These are phyloP conservation scores for Termitomyces sp. DNA, from an alignment of 768 basidiomycete species.

Conservation along the genomic window DNA sequence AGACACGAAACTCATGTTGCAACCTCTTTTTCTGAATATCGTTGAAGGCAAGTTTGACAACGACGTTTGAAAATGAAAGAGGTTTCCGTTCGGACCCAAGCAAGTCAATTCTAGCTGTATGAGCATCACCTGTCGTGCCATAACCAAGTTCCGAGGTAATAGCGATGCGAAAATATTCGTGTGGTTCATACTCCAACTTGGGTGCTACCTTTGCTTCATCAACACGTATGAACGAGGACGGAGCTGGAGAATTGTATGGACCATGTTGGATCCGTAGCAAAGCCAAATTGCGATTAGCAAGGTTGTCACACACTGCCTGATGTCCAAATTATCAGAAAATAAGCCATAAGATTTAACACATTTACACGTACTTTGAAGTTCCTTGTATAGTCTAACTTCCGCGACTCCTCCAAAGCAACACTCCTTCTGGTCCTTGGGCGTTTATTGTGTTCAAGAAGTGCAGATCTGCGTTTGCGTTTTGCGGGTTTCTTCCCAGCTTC, in stretches of 20 bases:
- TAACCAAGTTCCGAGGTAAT: background rate
- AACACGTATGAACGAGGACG: slow-evolving; percentile 13
- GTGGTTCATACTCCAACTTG: background rate
- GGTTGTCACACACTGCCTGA: background rate
- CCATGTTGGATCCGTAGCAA: slow-evolving; percentile 5
- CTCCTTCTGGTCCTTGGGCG: background rate
- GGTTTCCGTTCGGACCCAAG: background rate
- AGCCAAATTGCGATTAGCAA: background rate
- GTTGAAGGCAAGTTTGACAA: slow-evolving; percentile 18
- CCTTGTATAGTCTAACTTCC: background rate
- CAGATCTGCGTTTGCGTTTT: background rate
- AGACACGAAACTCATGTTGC: slow-evolving; percentile 15
- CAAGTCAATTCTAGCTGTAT: background rate
- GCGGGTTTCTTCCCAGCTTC: background rate
- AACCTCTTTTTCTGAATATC: background rate
- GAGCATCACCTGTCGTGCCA: slow-evolving; percentile 1
- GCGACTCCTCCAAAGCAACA: background rate
- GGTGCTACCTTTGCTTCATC: too few species aligned
- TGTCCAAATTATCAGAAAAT: background rate
- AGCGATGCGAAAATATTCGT: background rate
- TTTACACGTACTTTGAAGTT: slow-evolving; percentile 1
- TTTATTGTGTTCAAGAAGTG: background rate
- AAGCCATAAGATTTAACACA: background rate
- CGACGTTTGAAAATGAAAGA: background rate
- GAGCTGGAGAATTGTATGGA: slow-evolving; percentile 12